A percentile compares a stretch with the other conserved stretches of the same genome.
phyloP scores from a whole-genome alignment of 805 yeast genomes.

The Pichia sporocuriosa region DNA sequence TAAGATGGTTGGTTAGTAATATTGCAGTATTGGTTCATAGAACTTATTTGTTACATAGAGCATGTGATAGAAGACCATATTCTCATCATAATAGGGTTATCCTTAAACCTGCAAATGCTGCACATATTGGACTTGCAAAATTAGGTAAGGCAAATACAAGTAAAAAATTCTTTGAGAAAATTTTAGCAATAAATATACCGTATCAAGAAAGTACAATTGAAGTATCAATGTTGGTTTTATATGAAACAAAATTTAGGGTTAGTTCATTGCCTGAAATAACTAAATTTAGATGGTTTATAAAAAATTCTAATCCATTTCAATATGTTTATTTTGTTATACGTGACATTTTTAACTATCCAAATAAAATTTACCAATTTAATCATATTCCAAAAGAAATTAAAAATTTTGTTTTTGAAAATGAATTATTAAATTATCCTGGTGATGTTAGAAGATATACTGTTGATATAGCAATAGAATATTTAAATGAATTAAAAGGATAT shows the following conservation, averaged over 20 bases:
- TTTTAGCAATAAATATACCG: constrained; percentile 5
- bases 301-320: constrained; percentile 14
- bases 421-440: constrained; percentile 4
- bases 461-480: constrained; percentile 4
- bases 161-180: constrained; percentile 7
- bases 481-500: background rate
- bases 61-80: constrained; percentile 9
- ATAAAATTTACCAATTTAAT: constrained; percentile 6
- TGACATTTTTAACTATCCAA: constrained; percentile 13
- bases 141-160: constrained; percentile 4
- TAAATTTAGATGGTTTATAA: constrained; percentile 14
- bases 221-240: constrained; percentile 9
- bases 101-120: constrained; percentile 6
- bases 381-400: constrained; percentile 10
- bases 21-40: constrained; percentile 56
- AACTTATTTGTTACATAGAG: constrained; percentile 10
- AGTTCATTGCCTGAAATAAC: constrained; percentile 4
- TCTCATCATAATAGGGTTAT: constrained; percentile 12
- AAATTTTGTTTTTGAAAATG: constrained; percentile 9
- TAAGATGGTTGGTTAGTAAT: constrained; percentile 80
- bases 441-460: constrained; percentile 12
- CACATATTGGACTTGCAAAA: constrained; percentile 6
- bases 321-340: constrained; percentile 11
- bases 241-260: constrained; percentile 11
- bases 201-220: constrained; percentile 7